Evolutionary conservation across 2,329 filamentous ascomycete species (phyloP), one percentile per base, ranked within the genome.

Genomic region (Diaporthe helianthi): DNA sequence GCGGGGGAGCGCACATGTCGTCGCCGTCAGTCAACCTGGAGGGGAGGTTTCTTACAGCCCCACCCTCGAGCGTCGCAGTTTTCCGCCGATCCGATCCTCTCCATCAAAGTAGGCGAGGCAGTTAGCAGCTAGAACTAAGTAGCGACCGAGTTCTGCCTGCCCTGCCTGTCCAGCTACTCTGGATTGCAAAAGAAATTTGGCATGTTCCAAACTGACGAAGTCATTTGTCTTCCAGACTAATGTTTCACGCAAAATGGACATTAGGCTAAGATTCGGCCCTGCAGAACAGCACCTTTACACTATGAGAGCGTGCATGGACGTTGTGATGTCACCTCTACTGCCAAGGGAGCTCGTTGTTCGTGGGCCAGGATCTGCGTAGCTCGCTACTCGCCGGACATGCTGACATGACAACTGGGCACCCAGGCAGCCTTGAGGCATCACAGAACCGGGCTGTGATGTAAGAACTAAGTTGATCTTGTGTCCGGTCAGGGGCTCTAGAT

Each of bases 41-140:
- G 55, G 41, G 41, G 36, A n/a, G n/a, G n/a, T n/a, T 63, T 63
- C 58, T 63, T 63, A 63, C 41, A 49, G 58, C 58, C 58, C 58
- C 58, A 47, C 58, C 38, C 12, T 63, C 58, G n/a, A 36, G 58
- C 36, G 55, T 61, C 29, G 26, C 58, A 61, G 41, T 33, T 31
- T n/a, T 46, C 31, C 44, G 58, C 58, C 41, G 58, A 61, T 61
- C 58, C 44, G n/a, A 47, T 61, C 58, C 41, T 47, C 58, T 46
- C 7, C 29, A 36, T 33, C 58, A 61, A 60, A 19, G 3, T 24
- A 46, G 24, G 26, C 24, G 10, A 58, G 36, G 36, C 12, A 38
- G 36, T 38, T 38, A 38, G n/a, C 10, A 10, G 53, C 33, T 13
- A 58, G 33, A 41, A 26, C 51, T 22, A 19, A 29, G 24, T 5